A percentile compares a stretch with the other conserved stretches of the same genome.
These are phyloP conservation scores for Candida methanosorbosa DNA, from an alignment of 805 yeast species.

Conservation along the genomic window DNA sequence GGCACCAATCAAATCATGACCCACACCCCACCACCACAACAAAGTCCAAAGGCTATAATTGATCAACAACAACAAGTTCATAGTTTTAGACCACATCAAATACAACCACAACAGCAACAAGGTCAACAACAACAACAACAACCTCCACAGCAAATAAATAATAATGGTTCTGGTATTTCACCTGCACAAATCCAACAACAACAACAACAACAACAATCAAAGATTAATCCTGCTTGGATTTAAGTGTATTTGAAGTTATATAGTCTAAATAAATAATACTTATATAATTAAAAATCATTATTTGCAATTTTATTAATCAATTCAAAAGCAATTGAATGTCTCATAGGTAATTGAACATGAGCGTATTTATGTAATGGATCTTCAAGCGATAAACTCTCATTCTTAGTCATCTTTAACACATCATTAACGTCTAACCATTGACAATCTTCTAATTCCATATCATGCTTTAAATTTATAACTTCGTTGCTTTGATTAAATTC, in stretches of 20 bases:
- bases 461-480: conserved; percentile 64
- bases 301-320: conserved; percentile 30
- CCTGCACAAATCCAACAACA: conserved; percentile 3
- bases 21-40: conserved; percentile 2
- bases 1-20: conserved; percentile 4
- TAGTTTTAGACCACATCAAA: conserved; percentile 9
- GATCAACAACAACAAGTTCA: conserved; percentile 4
- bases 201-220: conserved; percentile 3
- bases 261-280: neutral
- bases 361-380: conserved; percentile 8
- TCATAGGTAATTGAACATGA: conserved; percentile 30
- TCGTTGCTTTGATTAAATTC: conserved; percentile 61
- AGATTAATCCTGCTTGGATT: conserved; percentile 1
- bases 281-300: neutral
- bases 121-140: conserved; percentile 2
- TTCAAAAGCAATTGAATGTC: conserved; percentile 33
- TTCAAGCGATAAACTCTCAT: conserved; percentile 10
- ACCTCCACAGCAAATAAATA: neutral
- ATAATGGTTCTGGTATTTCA: neutral
- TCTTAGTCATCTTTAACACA: conserved; percentile 31
- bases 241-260: neutral
- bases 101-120: conserved; percentile 2
- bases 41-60: neutral
- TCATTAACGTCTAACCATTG: conserved; percentile 66
- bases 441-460: conserved; percentile 80